A percentile compares a stretch with the other conserved stretches of the same genome.
These are phyloP conservation scores for Cladosporium sp. DNA, from an alignment of 2,329 filamentous ascomycete genomes.

Conservation along the genomic window DNA sequence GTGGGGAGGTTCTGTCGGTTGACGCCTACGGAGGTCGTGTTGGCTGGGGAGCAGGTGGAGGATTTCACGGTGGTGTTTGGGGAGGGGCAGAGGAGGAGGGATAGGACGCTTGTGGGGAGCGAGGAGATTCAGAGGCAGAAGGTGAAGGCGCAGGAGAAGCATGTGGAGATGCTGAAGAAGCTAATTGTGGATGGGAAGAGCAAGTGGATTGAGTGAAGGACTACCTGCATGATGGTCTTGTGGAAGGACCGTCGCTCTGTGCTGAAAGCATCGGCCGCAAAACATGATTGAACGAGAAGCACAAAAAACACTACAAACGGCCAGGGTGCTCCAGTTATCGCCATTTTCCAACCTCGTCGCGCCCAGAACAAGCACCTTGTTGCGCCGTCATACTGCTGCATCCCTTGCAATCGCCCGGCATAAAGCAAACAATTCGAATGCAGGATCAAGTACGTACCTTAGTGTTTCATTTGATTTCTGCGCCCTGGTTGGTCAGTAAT, in stretches of 20 bases:
- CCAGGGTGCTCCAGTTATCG: too few relatives aligned
- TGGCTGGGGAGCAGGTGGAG: constrained; percentile 40
- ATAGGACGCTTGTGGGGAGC: constrained; percentile 39
- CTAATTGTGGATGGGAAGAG: constrained; percentile 37
- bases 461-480: neutral
- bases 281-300: neutral
- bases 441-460: neutral
- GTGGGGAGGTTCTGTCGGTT: constrained; percentile 51
- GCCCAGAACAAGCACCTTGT: neutral
- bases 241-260: neutral
- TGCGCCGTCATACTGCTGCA: neutral
- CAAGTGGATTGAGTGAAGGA: constrained; percentile 34
- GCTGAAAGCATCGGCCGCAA: neutral
- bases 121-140: constrained; percentile 33
- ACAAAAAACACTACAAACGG: neutral
- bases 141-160: constrained; percentile 35
- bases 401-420: neutral
- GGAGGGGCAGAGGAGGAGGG: constrained; percentile 39
- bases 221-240: neutral
- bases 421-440: neutral
- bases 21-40: constrained; percentile 38
- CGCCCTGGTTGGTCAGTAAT: neutral
- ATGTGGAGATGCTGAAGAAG: constrained; percentile 35
- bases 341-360: neutral
- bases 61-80: constrained; percentile 50